Conservation (phyloP, 495 filamentous ascomycete genomes). For the Hypomontagnella monticulosa region DNA sequence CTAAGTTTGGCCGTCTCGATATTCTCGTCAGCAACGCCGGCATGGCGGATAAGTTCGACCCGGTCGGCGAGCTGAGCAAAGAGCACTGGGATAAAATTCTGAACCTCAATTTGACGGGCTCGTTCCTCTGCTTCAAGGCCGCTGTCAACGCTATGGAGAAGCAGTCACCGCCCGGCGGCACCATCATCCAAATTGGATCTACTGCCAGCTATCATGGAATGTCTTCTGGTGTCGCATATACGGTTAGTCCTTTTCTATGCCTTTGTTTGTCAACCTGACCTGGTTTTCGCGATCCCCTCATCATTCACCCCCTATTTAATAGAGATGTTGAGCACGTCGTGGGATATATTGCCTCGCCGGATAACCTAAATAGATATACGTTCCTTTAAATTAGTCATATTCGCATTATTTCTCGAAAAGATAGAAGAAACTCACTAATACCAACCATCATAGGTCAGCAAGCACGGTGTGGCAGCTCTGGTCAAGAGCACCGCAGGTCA, state of each 20-base stretch:
- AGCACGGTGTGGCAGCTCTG: constrained; percentile 65
- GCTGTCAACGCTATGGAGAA: constrained; percentile 54
- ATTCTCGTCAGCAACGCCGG: constrained; percentile 63
- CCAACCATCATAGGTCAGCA: constrained; percentile 43
- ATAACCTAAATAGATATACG: too few species aligned
- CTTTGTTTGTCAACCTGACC: too few species aligned
- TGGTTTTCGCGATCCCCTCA: neutral
- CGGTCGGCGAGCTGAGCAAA: constrained; percentile 60
- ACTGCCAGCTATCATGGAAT: constrained; percentile 46
- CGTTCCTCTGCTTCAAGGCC: constrained; percentile 62
- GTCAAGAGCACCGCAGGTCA: constrained; percentile 71
- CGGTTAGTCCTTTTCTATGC: constrained; percentile 42
- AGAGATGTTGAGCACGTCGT: too few species aligned
- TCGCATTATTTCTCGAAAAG: too few species aligned
- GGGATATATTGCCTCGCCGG: too few species aligned
- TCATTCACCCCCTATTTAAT: too few species aligned
- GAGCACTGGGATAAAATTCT: constrained; percentile 67
- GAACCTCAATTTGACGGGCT: constrained; percentile 67
- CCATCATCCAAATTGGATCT: constrained; percentile 63
- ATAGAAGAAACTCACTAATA: neutral
- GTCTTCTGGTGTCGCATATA: constrained; percentile 63
- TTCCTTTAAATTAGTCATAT: too few species aligned
- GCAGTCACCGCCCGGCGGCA: constrained; percentile 41
- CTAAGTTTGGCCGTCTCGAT: constrained; percentile 56
- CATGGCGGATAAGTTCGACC: constrained; percentile 64